Percentiles rank a stretch among this genome's conserved stretches.
These are phyloP conservation scores for Neonectria ditissima DNA, from an alignment of 2,329 filamentous ascomycete species.

Conservation along the genomic window DNA sequence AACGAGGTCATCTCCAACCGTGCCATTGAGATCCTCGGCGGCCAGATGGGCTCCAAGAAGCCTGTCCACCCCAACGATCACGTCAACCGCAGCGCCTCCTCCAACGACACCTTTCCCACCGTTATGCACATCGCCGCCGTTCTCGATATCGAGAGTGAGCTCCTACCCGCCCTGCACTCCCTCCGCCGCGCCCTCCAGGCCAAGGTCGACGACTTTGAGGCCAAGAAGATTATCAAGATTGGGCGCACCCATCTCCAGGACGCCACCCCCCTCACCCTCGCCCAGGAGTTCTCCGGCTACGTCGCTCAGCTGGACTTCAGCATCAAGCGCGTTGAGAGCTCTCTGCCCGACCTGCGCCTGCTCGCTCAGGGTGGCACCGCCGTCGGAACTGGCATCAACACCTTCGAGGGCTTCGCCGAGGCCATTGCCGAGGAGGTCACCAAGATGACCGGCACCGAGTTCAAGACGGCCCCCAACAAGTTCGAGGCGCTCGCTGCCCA, in stretches of 20 bases:
- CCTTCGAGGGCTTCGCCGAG: conserved; percentile 95
- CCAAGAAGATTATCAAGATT: conserved; percentile 96
- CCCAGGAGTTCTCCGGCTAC: conserved; percentile 98
- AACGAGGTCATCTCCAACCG: conserved; percentile 99
- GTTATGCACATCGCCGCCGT: conserved; percentile 99
- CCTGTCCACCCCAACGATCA: conserved; percentile 99
- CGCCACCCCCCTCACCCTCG: conserved; percentile 93
- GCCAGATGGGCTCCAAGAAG: conserved; percentile 95
- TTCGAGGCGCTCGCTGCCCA: conserved; percentile 97
- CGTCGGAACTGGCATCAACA: conserved; percentile 97
- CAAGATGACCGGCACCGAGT: conserved; percentile 92
- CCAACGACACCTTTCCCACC: conserved; percentile 99
- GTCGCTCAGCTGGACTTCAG: conserved; percentile 83
- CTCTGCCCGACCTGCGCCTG: conserved; percentile 85
- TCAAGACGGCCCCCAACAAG: conserved; percentile 98
- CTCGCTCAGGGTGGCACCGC: conserved; percentile 97
- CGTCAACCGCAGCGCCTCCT: conserved; percentile 98
- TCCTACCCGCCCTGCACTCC: conserved; percentile 85
- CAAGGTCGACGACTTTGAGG: conserved; percentile 89
- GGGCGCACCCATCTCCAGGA: conserved; percentile 98
- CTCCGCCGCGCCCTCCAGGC: conserved; percentile 86
- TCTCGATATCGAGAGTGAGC: conserved; percentile 86
- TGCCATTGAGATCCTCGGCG: conserved; percentile 96
- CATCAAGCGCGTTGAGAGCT: conserved; percentile 85
- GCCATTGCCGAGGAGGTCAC: conserved; percentile 90